Conservation (phyloP, 2,329 filamentous ascomycete species). For the Fusarium torulosum region DNA sequence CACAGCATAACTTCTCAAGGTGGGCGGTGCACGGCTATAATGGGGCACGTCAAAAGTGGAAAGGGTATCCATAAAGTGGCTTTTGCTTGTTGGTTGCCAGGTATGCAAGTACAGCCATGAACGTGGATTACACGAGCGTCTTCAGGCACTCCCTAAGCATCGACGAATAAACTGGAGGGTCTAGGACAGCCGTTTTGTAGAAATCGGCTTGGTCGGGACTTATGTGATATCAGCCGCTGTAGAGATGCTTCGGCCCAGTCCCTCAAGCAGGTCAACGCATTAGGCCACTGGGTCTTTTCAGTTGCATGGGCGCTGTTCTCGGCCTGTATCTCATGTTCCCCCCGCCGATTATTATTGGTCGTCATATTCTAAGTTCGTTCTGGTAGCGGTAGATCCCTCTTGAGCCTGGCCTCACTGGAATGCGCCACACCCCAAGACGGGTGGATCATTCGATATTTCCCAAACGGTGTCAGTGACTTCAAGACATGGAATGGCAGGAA, state of each 20-base stretch:
- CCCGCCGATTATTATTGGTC: no score
- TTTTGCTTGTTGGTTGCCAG: background rate
- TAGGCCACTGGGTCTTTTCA: background rate
- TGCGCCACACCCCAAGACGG: slow-evolving; percentile 18
- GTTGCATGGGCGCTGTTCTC: background rate
- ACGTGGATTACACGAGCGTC: background rate
- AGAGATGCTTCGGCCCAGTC: background rate
- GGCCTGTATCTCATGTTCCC: background rate
- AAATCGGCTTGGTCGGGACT: no score
- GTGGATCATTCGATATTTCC: slow-evolving; percentile 1
- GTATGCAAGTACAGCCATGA: background rate
- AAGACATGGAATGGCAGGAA: background rate
- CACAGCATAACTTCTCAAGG: no score
- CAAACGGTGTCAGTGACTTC: background rate
- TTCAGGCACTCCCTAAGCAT: background rate
- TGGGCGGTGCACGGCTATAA: background rate
- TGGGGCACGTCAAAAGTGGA: background rate
- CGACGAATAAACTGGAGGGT: background rate
- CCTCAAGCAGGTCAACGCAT: background rate
- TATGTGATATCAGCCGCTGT: no score
- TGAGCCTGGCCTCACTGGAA: background rate
- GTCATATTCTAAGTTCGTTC: background rate
- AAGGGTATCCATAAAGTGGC: background rate
- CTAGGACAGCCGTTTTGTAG: background rate
- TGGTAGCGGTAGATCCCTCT: background rate